Base-by-base conservation (phyloP, 2,329 filamentous ascomycete genomes). In the Fulvia fulva region DNA sequence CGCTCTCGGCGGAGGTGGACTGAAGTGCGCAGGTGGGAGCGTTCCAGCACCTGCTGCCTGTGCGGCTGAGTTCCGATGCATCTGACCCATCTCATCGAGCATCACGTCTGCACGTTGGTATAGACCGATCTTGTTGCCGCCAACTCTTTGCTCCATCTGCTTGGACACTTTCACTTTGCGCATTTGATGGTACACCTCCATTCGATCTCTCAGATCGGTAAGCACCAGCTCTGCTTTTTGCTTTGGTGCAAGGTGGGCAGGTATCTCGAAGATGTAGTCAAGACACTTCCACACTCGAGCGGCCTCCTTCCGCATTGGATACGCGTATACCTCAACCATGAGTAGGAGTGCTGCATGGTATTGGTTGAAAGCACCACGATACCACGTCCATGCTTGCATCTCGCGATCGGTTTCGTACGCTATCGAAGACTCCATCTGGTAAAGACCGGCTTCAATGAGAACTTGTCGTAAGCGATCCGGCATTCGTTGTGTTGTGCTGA, bases 341-440 rank as follows among this genome's bases (percentile, higher is more conserved):
- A 92, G 76, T 1, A 91, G 77, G 30, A 91, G 78, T 0, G 87
- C 86, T 4, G 82, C 80, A 67, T 91, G 88, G 70, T 87, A 90
- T 69, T 90, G 88, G 61, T 89, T 86, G 62, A 88, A 83, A 5
- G 88, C 87, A 4, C 87, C 87, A 22, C 67, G 67, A 59, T 90
- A 91, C 89, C 89, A 91, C 1, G 77, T 73, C 87, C 87, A 91
- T 1, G 75, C 74, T 1, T 75, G 71, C 37, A 90, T 65, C 1
- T 77, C 75, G 1, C 80, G 80, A 0, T 77, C 70, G 1, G 77
- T 81, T 57, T 86, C 83, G 11, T 86, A 73, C 8, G 75, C 74
- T 50, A 86, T 80, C 2, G 78, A 80, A 59, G 77, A 77, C 64
- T 87, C 84, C 57, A 85, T 70, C 30, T 79, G 76, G 54, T 77